Percentiles rank a stretch among this genome's conserved stretches.
Conservation (phyloP, 345 rosid genomes). For the Linum usitatissimum region DNA sequence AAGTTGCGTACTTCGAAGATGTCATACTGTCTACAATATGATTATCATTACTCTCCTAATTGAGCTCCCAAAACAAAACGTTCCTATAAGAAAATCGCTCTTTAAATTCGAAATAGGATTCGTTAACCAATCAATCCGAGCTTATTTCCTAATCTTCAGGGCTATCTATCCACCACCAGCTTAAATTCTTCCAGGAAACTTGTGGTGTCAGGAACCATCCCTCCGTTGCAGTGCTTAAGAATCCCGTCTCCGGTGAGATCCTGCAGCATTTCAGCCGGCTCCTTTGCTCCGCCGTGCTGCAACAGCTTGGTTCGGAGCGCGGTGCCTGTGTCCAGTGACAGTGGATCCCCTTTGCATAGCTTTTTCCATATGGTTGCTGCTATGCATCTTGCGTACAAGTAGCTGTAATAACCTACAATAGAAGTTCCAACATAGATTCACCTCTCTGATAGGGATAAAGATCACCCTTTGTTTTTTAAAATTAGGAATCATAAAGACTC, state of each 20-base stretch:
- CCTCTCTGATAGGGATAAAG: too few species aligned
- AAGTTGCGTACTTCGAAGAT: too few species aligned
- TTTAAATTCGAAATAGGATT: too few species aligned
- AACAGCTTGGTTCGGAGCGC: slow-evolving; percentile 58
- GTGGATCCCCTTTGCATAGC: slow-evolving; percentile 72
- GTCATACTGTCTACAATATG: too few species aligned
- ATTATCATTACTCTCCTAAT: too few species aligned
- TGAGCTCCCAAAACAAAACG: too few species aligned
- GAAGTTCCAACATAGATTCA: background rate
- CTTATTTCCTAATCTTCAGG: too few species aligned
- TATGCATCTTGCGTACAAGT: slow-evolving; percentile 75
- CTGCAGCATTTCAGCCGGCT: slow-evolving; percentile 51
- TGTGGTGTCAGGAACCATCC: slow-evolving; percentile 55
- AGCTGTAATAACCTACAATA: slow-evolving; percentile 64
- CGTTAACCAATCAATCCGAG: too few species aligned
- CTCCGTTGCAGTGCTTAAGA: slow-evolving; percentile 33
- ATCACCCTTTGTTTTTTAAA: too few species aligned
- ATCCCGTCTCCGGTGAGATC: slow-evolving; percentile 64
- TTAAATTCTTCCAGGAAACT: slow-evolving; percentile 46
- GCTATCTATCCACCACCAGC: background rate
- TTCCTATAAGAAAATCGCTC: too few species aligned
- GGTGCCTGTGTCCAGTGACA: slow-evolving; percentile 55
- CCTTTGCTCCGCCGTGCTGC: slow-evolving; percentile 85
- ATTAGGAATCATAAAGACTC: too few species aligned
- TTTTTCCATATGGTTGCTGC: slow-evolving; percentile 86